phyloP scores from a whole-genome alignment of 176 grass and related monocot genomes.

The Bromus sterilis region DNA sequence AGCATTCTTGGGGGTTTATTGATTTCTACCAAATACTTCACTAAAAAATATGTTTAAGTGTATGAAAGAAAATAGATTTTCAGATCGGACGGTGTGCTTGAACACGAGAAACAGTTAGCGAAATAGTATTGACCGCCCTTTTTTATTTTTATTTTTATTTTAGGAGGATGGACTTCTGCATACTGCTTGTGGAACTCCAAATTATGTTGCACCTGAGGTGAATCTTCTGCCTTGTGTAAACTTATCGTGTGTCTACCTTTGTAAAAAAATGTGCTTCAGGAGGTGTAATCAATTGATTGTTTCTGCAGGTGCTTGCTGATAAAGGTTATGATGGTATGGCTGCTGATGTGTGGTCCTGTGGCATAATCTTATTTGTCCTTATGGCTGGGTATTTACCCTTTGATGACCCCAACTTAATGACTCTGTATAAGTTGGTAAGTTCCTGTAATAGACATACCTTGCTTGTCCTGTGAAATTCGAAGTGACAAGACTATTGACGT shows the following conservation, averaged over 20 bases:
- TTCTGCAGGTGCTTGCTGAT: conserved; percentile 75
- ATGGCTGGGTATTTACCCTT: conserved; percentile 97
- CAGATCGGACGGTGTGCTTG: not conserved
- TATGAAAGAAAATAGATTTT: not conserved
- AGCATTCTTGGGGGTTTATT: not conserved
- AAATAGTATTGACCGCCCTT: not conserved
- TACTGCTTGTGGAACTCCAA: conserved; percentile 96
- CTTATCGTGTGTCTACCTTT: not conserved
- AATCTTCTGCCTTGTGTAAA: not conserved
- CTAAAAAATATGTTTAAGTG: not conserved
- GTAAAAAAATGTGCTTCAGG: not conserved
- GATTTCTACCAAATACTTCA: not conserved
- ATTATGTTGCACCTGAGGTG: conserved; percentile 99
- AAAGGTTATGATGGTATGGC: conserved; percentile 92
- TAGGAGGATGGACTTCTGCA: conserved; percentile 84
- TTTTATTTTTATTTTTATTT: not conserved
- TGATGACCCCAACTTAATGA: conserved; percentile 59
- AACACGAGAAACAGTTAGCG: not conserved
- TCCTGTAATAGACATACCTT: not conserved
- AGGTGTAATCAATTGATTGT: conserved; percentile 21
- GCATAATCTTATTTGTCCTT: conserved; percentile 95
- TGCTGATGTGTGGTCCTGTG: conserved; percentile 96
- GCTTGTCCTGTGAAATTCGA: not conserved
- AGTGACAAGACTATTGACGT: not conserved
- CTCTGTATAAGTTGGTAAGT: conserved; percentile 72